Percentiles rank a stretch among this genome's conserved stretches.
Evolutionary conservation across 1,139 yeast genomes (phyloP).

Genomic region (Geotrichum siamense): DNA sequence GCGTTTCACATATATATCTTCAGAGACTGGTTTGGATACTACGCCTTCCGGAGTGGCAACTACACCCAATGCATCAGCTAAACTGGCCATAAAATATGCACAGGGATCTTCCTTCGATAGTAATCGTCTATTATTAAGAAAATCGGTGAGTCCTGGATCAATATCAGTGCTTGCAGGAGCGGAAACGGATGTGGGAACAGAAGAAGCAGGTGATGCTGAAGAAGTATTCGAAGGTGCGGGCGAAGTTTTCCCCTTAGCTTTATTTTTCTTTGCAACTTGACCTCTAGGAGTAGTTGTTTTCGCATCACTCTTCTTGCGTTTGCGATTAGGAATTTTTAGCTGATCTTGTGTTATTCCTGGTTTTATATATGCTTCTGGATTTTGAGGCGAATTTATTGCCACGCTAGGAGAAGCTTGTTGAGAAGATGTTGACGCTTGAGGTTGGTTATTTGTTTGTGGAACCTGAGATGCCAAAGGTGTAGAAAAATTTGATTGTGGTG

Average conservation of each 20-base stretch:
- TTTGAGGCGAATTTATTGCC: neutral
- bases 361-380: neutral
- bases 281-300: neutral
- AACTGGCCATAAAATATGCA: neutral
- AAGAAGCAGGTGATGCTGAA: neutral
- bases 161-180: neutral
- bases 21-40: too few relatives aligned
- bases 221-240: neutral
- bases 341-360: neutral
- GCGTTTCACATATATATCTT: too few relatives aligned
- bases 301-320: neutral
- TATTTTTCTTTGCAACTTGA: neutral
- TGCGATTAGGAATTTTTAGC: neutral
- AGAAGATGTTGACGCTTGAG: neutral
- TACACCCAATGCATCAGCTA: conserved; percentile 1
- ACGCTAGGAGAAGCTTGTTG: neutral
- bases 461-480: neutral
- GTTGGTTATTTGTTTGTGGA: neutral
- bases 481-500: neutral
- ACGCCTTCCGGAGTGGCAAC: neutral
- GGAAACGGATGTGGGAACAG: neutral
- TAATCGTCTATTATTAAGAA: neutral
- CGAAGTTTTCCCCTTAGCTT: neutral
- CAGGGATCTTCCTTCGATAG: neutral
- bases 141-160: neutral